Evolutionary conservation across 345 rosid species (phyloP).

Genomic region (Dipteronia sinensis): DNA sequence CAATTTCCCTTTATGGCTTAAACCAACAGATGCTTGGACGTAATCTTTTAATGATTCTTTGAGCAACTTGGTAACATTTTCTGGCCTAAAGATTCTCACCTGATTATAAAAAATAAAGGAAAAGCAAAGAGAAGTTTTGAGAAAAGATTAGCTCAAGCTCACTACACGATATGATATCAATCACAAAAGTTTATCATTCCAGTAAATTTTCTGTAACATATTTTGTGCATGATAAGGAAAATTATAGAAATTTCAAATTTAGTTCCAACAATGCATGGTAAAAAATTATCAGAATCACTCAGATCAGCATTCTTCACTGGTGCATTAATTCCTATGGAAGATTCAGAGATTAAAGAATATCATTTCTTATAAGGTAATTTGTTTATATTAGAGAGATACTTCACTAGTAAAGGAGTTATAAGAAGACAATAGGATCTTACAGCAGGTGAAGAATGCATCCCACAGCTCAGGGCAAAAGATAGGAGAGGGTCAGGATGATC

Average conservation of each 20-base stretch:
- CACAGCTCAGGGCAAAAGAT: slow-evolving; percentile 59
- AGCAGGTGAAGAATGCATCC: slow-evolving; percentile 71
- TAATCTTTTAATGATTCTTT: slow-evolving; percentile 52
- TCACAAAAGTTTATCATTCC: slow-evolving; percentile 2
- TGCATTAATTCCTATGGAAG: not conserved
- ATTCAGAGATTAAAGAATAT: not conserved
- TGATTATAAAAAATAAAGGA: slow-evolving; percentile 23
- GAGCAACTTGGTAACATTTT: slow-evolving; percentile 48
- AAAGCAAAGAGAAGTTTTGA: not conserved
- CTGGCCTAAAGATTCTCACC: slow-evolving; percentile 66
- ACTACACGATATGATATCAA: not conserved
- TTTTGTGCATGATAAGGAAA: not conserved
- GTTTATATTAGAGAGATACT: slow-evolving; percentile 3
- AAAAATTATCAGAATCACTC: too few relatives aligned
- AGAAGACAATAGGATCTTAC: slow-evolving; percentile 37
- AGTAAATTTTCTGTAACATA: not conserved
- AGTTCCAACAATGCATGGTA: not conserved
- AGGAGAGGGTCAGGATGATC: slow-evolving; percentile 64
- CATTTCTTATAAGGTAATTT: not conserved
- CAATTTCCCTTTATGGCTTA: slow-evolving; percentile 52
- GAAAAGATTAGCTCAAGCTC: not conserved
- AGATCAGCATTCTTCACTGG: not conserved
- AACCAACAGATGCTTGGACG: slow-evolving; percentile 55
- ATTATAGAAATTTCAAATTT: too few relatives aligned
- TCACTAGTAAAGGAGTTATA: not conserved